phyloP scores from a whole-genome alignment of 176 grass and related monocot genomes.

The Puccinellia tenuiflora region DNA sequence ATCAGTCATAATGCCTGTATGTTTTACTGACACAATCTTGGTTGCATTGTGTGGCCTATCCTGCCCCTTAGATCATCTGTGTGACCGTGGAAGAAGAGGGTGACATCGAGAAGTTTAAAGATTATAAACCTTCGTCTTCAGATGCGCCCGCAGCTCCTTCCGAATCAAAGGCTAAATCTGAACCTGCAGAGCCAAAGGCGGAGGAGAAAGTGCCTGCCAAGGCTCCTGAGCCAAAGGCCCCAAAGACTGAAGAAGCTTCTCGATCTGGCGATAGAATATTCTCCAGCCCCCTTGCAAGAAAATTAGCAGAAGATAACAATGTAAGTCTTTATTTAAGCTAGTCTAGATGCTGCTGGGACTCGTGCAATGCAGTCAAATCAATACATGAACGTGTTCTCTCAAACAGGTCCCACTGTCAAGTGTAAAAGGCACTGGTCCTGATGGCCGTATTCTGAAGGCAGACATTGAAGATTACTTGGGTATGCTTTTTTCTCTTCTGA shows the following conservation, averaged over 20 bases:
- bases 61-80: slow-evolving; percentile 52
- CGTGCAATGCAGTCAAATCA: not conserved
- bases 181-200: slow-evolving; percentile 43
- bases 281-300: slow-evolving; percentile 79
- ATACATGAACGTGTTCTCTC: slow-evolving; percentile 3
- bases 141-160: slow-evolving; percentile 46
- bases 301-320: slow-evolving; percentile 93
- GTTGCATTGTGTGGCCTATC: not conserved
- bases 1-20: not conserved
- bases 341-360: not conserved
- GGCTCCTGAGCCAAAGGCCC: slow-evolving; percentile 44
- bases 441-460: slow-evolving; percentile 88
- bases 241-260: slow-evolving; percentile 52
- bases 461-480: slow-evolving; percentile 97
- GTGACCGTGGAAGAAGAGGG: slow-evolving; percentile 87
- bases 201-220: slow-evolving; percentile 41
- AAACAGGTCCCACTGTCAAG: slow-evolving; percentile 74
- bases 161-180: slow-evolving; percentile 33
- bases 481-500: slow-evolving; percentile 31
- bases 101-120: slow-evolving; percentile 86
- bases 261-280: slow-evolving; percentile 68
- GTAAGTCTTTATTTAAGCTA: slow-evolving; percentile 27
- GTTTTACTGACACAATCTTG: not conserved
- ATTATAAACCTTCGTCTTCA: slow-evolving; percentile 70
- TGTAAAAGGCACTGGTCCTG: slow-evolving; percentile 91